Evolutionary conservation across 805 yeast genomes (phyloP).

Genomic region (Monosporozyma siamensis): DNA sequence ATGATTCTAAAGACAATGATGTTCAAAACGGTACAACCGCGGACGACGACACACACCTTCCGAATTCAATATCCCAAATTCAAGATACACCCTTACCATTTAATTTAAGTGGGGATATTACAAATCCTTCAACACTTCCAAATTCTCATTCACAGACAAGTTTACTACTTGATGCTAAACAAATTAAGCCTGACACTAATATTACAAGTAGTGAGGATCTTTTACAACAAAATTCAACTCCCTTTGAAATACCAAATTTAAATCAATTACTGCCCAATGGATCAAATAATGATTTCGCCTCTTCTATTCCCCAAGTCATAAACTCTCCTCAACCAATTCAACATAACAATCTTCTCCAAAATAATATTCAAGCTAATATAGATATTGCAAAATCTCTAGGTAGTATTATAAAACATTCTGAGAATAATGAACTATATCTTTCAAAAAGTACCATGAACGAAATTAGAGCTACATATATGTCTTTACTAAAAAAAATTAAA

Average conservation of each 20-base stretch:
- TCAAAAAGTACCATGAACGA: constrained; percentile 24
- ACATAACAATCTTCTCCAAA: background rate
- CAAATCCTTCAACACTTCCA: background rate
- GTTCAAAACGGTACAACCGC: too few relatives aligned
- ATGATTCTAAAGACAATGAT: too few relatives aligned
- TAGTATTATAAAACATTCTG: constrained; percentile 23
- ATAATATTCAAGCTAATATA: constrained; percentile 17
- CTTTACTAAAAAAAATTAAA: constrained; percentile 19
- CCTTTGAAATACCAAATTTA: constrained; percentile 14
- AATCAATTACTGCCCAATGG: constrained; percentile 9
- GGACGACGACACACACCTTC: too few relatives aligned
- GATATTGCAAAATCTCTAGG: constrained; percentile 28
- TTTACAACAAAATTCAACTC: background rate
- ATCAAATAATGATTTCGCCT: background rate
- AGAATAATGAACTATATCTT: constrained; percentile 22
- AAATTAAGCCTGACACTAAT: background rate
- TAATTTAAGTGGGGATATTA: background rate
- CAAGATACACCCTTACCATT: background rate
- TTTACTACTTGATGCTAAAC: background rate
- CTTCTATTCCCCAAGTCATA: background rate
- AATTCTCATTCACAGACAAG: background rate
- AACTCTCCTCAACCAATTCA: background rate
- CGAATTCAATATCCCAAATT: background rate
- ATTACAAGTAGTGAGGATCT: background rate
- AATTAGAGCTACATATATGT: constrained; percentile 18